A percentile compares a stretch with the other conserved stretches of the same genome.
These are phyloP conservation scores for Cyclotella kingstonii DNA, from an alignment of 108 stramenopile species.

Conservation along the genomic window DNA sequence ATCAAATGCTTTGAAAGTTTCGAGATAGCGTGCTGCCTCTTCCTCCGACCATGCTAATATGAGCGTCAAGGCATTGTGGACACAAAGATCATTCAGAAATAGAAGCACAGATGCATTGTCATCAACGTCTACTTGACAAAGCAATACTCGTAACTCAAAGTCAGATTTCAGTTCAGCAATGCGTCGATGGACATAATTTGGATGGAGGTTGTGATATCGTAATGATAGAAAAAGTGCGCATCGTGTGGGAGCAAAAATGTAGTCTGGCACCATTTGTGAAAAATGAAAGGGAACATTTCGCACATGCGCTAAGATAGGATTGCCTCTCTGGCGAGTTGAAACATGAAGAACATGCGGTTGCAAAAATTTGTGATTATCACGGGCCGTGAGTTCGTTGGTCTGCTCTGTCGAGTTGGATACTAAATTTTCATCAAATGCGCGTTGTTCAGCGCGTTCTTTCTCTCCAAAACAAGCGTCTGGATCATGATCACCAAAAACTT, in stretches of 20 bases:
- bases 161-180: conserved; percentile 68
- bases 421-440: conserved; percentile 31
- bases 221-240: conserved; percentile 75
- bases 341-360: conserved; percentile 72
- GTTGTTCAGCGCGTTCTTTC: conserved; percentile 42
- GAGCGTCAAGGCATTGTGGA: conserved; percentile 69
- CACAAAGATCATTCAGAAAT: conserved; percentile 76
- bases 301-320: conserved; percentile 61
- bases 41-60: conserved; percentile 82
- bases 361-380: conserved; percentile 55
- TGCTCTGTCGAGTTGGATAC: conserved; percentile 11
- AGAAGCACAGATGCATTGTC: conserved; percentile 70
- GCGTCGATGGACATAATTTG: conserved; percentile 65
- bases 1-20: conserved; percentile 92
- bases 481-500: conserved; percentile 63
- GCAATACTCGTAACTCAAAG: conserved; percentile 71
- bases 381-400: conserved; percentile 20
- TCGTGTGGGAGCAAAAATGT: conserved; percentile 58
- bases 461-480: conserved; percentile 43
- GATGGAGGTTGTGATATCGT: conserved; percentile 77
- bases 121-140: conserved; percentile 89
- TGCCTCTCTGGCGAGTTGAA: conserved; percentile 76
- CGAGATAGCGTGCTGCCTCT: conserved; percentile 92
- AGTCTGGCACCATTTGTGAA: conserved; percentile 75
- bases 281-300: conserved; percentile 76